Conservation (phyloP, 805 yeast species). For the Ogataea naganishii region DNA sequence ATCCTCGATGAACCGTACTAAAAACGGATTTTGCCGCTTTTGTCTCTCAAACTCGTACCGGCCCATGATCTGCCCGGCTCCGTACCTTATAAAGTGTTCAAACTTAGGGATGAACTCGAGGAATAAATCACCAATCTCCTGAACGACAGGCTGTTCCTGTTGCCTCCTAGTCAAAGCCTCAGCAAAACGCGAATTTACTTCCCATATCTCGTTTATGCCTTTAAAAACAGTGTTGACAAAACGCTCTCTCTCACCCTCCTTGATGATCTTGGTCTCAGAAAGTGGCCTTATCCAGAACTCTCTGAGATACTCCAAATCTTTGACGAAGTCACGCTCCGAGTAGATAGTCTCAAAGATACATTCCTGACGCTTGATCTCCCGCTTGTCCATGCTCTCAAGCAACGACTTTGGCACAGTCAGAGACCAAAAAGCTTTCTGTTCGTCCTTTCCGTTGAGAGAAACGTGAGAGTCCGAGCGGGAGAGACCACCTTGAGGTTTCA, state of each 20-base stretch:
- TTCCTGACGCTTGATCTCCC: constrained; percentile 89
- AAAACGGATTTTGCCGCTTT: constrained; percentile 79
- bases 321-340: constrained; percentile 92
- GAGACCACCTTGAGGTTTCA: constrained; percentile 82
- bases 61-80: constrained; percentile 92
- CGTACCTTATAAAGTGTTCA: constrained; percentile 88
- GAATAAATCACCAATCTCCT: constrained; percentile 80
- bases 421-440: constrained; percentile 85
- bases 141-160: constrained; percentile 75
- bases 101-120: constrained; percentile 77
- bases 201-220: constrained; percentile 78
- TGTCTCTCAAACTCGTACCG: constrained; percentile 93
- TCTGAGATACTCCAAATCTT: constrained; percentile 84
- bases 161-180: constrained; percentile 87
- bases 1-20: constrained; percentile 90
- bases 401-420: constrained; percentile 78
- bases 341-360: constrained; percentile 88
- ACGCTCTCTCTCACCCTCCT: constrained; percentile 81
- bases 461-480: constrained; percentile 64
- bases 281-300: constrained; percentile 93
- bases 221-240: constrained; percentile 89
- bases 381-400: constrained; percentile 70
- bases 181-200: constrained; percentile 75
- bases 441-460: constrained; percentile 67
- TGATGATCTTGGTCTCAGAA: constrained; percentile 78